phyloP scores from a whole-genome alignment of 345 rosid species.

The Heritiera littoralis region DNA sequence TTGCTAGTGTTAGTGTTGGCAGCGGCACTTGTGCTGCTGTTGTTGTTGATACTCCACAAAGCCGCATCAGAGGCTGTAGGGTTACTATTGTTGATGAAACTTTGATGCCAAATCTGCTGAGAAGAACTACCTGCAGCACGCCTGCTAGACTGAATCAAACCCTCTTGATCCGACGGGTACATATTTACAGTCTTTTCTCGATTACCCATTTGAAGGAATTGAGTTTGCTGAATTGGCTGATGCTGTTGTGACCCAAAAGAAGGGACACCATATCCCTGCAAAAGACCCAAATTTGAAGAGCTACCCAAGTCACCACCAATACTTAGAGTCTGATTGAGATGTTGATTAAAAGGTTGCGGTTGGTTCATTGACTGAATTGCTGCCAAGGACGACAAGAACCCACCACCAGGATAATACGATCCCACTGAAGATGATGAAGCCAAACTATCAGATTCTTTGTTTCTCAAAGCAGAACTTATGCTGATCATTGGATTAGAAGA shows the following conservation, averaged over 20 bases:
- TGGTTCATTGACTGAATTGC: constrained; percentile 32
- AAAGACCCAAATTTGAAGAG: constrained; percentile 39
- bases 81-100: constrained; percentile 26
- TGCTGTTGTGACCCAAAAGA: constrained; percentile 30
- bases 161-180: constrained; percentile 31
- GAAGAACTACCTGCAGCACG: not conserved
- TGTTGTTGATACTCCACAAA: constrained; percentile 36
- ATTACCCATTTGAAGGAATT: constrained; percentile 26
- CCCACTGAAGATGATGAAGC: constrained; percentile 29
- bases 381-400: constrained; percentile 40
- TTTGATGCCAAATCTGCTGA: constrained; percentile 41
- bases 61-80: constrained; percentile 29
- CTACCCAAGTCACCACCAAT: constrained; percentile 24
- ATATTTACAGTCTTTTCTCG: constrained; percentile 23
- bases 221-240: constrained; percentile 31
- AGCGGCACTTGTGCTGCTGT: constrained; percentile 14
- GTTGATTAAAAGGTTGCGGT: constrained; percentile 26
- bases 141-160: constrained; percentile 26
- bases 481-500: constrained; percentile 26
- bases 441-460: constrained; percentile 24
- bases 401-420: constrained; percentile 35
- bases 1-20: constrained; percentile 19
- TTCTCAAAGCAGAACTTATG: constrained; percentile 14
- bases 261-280: constrained; percentile 35
- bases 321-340: constrained; percentile 20